These are phyloP conservation scores for Nannizziopsis arthrosporioides DNA, from an alignment of 2,329 filamentous ascomycete genomes.

Conservation along the genomic window DNA sequence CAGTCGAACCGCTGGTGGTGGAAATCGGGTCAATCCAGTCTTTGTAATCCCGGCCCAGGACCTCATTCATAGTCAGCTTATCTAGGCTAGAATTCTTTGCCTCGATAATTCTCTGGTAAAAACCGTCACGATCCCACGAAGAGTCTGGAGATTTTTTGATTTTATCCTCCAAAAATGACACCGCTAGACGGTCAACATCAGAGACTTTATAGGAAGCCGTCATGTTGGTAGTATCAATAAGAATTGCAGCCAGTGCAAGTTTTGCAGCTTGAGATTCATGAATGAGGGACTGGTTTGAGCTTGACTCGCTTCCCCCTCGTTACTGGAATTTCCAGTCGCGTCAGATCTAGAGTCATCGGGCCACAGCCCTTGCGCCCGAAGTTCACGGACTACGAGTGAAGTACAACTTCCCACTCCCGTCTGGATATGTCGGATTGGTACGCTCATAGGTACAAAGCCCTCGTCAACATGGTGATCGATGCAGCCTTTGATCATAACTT, in stretches of 20 bases:
- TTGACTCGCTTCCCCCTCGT: background rate
- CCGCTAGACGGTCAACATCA: conserved; percentile 39
- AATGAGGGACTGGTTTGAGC: conserved; percentile 18
- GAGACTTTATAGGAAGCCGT: conserved; percentile 36
- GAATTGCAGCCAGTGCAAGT: conserved; percentile 32
- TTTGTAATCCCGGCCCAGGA: conserved; percentile 53
- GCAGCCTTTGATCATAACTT: conserved; percentile 39
- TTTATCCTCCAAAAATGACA: conserved; percentile 42
- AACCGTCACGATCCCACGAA: conserved; percentile 37
- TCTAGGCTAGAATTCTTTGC: conserved; percentile 47
- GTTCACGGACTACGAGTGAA: conserved; percentile 44
- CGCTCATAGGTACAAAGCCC: conserved; percentile 33
- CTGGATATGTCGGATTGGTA: conserved; percentile 42
- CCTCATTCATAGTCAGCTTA: conserved; percentile 42
- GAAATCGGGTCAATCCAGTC: conserved; percentile 41
- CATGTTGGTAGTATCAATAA: conserved; percentile 37
- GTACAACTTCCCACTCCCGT: conserved; percentile 48
- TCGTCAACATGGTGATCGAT: conserved; percentile 56
- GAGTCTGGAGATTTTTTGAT: conserved; percentile 15
- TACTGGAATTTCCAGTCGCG: conserved; percentile 4
- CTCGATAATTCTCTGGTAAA: conserved; percentile 41
- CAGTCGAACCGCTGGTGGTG: conserved; percentile 8
- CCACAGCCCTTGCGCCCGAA: conserved; percentile 37
- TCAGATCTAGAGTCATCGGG: conserved; percentile 22
- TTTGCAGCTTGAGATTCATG: conserved; percentile 26